Conservation (phyloP, 768 basidiomycete genomes). For the Phaeotremella skinneri region DNA sequence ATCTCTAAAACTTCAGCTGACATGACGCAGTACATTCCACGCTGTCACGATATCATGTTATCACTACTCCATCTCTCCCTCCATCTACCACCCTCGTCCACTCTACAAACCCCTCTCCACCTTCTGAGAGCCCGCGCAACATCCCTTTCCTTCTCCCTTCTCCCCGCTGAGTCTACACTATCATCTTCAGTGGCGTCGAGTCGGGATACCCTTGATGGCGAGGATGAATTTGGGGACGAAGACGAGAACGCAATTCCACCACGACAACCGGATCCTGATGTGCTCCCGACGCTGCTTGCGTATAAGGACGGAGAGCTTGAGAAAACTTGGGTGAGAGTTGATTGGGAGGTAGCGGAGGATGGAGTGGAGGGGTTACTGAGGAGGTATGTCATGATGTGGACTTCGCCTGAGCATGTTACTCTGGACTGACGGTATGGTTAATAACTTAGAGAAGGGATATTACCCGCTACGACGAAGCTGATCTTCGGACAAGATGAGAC, state of each 20-base stretch:
- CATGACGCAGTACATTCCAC: conserved; percentile 40
- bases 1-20: no score
- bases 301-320: conserved; percentile 48
- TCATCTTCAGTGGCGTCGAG: no score
- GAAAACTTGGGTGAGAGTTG: conserved; percentile 44
- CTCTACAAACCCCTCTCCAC: conserved; percentile 15
- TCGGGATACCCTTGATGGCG: background rate
- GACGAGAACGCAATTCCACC: conserved; percentile 6
- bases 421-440: background rate
- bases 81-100: conserved; percentile 14
- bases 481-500: background rate
- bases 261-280: conserved; percentile 43
- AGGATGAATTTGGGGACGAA: conserved; percentile 23
- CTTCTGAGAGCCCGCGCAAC: conserved; percentile 43
- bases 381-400: conserved; percentile 23
- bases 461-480: conserved; percentile 9
- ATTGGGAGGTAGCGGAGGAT: conserved; percentile 44
- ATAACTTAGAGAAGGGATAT: conserved; percentile 18
- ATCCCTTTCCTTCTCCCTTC: conserved; percentile 40
- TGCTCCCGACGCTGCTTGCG: conserved; percentile 46
- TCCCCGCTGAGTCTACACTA: conserved; percentile 19
- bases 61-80: conserved; percentile 36
- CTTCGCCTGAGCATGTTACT: conserved; percentile 6
- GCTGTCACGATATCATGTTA: conserved; percentile 35
- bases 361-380: conserved; percentile 42